Conservation (phyloP, 192 early-diverging fungal genomes). For the Thamnidium elegans region DNA sequence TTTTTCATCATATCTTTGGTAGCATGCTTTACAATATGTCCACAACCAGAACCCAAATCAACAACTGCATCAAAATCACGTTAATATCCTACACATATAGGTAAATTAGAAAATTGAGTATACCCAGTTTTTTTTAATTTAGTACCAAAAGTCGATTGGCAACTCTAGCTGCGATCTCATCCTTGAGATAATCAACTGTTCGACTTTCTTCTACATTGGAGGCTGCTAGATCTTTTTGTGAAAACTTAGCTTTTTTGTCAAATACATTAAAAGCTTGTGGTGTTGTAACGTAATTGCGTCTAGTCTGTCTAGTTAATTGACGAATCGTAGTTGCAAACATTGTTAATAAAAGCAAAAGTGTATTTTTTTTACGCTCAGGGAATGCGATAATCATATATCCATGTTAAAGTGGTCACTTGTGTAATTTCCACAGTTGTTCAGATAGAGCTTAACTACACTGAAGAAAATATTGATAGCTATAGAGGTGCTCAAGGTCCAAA, state of each 20-base stretch:
- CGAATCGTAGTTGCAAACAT: too few relatives aligned
- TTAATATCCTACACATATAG: slow-evolving; percentile 70
- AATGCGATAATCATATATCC: too few relatives aligned
- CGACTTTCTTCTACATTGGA: slow-evolving; percentile 53
- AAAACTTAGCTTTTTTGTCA: slow-evolving; percentile 70
- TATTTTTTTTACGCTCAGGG: too few relatives aligned
- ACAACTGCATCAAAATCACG: slow-evolving; percentile 80
- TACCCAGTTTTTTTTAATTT: neutral
- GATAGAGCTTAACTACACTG: too few relatives aligned
- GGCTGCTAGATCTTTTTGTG: slow-evolving; percentile 77
- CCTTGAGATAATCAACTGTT: slow-evolving; percentile 85
- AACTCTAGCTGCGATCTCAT: slow-evolving; percentile 85
- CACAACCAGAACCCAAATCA: slow-evolving; percentile 85
- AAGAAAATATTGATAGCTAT: too few relatives aligned
- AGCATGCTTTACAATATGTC: slow-evolving; percentile 82
- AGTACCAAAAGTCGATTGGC: slow-evolving; percentile 79
- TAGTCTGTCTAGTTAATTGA: neutral
- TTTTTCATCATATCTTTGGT: slow-evolving; percentile 80
- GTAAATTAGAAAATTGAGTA: neutral
- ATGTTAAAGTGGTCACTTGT: too few relatives aligned
- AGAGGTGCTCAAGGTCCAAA: too few relatives aligned
- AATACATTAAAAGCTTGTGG: slow-evolving; percentile 64
- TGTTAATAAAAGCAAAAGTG: too few relatives aligned
- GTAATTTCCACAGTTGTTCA: too few relatives aligned
- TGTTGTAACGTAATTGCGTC: slow-evolving; percentile 7